Evolutionary conservation across 441 rosid genomes (phyloP).

Genomic region (Syzygium malaccense): DNA sequence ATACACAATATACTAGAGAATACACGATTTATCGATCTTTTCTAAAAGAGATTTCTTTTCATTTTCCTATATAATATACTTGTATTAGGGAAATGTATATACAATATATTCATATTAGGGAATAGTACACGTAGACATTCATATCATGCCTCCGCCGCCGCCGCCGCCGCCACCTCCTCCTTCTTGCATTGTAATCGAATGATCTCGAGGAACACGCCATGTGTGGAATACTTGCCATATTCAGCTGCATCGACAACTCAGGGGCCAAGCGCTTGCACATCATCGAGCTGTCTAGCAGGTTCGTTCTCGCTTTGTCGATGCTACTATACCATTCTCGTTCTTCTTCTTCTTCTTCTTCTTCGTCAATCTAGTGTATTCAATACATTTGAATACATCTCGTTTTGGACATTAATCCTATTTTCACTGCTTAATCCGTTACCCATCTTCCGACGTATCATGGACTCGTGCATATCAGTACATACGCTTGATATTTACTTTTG

Average conservation of each 20-base stretch:
- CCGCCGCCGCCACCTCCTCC: fast-evolving
- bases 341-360: too few relatives aligned
- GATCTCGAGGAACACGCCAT: fast-evolving
- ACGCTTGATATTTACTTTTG: not conserved
- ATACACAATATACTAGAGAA: not conserved
- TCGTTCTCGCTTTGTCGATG: too few relatives aligned
- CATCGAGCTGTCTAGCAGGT: not conserved
- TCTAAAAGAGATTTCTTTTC: not conserved
- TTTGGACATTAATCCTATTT: too few relatives aligned
- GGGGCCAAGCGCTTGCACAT: too few relatives aligned
- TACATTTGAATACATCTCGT: not conserved
- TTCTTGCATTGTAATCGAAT: not conserved
- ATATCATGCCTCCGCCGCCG: not conserved
- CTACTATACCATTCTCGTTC: not conserved
- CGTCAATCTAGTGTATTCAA: fast-evolving
- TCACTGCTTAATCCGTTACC: too few relatives aligned
- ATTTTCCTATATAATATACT: not conserved
- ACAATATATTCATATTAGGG: not conserved
- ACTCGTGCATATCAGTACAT: too few relatives aligned
- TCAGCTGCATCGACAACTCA: not conserved
- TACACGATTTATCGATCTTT: not conserved
- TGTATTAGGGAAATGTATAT: too few relatives aligned
- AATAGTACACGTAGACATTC: not conserved
- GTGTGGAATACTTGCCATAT: too few relatives aligned
- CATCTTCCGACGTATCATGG: too few relatives aligned